Conservation (phyloP, 2,329 filamentous ascomycete genomes). For the Chalara sp. region DNA sequence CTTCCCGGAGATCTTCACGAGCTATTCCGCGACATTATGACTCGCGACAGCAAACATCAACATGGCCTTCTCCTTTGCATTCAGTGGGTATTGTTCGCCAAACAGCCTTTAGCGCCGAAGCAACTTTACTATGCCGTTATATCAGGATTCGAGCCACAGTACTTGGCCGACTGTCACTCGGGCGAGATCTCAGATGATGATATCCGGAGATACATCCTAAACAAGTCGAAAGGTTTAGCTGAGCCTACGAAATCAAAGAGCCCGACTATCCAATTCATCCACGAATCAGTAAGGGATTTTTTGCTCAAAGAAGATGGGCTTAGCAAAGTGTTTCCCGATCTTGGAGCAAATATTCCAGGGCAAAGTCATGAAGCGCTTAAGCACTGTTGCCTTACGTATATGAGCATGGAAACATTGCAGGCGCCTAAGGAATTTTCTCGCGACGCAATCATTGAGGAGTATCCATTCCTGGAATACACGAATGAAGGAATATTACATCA, state of each 20-base stretch:
- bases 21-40: conserved; percentile 33
- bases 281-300: conserved; percentile 31
- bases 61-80: conserved; percentile 38
- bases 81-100: conserved; percentile 45
- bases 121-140: conserved; percentile 40
- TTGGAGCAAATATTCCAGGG: conserved; percentile 25
- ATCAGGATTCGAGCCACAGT: conserved; percentile 19
- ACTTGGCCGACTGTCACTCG: conserved; percentile 14
- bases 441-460: conserved; percentile 11
- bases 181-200: conserved; percentile 17
- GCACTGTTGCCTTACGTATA: conserved; percentile 35
- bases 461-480: conserved; percentile 39
- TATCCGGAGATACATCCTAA: conserved; percentile 28
- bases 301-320: conserved; percentile 30
- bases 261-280: conserved; percentile 31
- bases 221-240: conserved; percentile 33
- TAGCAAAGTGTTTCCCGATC: conserved; percentile 26
- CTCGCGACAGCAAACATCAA: conserved; percentile 21
- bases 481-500: conserved; percentile 32
- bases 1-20: conserved; percentile 36
- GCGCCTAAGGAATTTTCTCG: background rate
- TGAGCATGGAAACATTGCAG: conserved; percentile 21
- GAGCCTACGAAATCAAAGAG: conserved; percentile 25
- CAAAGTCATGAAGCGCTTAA: conserved; percentile 35
- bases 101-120: conserved; percentile 31